A percentile compares a stretch with the other conserved stretches of the same genome.
phyloP scores from a whole-genome alignment of 192 early-diverging fungal genomes.

The Oehlia diaphana region DNA sequence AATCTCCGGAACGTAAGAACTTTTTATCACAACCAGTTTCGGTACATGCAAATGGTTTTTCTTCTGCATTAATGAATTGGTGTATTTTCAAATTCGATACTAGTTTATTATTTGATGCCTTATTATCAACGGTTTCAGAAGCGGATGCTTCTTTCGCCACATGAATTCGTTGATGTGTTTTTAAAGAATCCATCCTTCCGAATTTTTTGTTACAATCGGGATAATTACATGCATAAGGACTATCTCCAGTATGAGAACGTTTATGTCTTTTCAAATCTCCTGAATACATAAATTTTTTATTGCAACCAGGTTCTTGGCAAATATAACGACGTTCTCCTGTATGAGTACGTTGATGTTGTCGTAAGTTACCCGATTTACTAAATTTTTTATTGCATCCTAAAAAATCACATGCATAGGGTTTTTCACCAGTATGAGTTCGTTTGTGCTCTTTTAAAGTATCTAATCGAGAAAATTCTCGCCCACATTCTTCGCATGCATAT shows the following conservation, averaged over 20 bases:
- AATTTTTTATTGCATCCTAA: slow-evolving; percentile 37
- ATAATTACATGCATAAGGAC: slow-evolving; percentile 35
- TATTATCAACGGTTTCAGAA: slow-evolving; percentile 54
- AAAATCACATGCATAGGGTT: slow-evolving; percentile 38
- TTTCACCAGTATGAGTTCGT: slow-evolving; percentile 83
- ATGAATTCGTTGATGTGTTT: slow-evolving; percentile 66
- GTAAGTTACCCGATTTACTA: slow-evolving; percentile 73
- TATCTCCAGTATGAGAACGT: slow-evolving; percentile 47
- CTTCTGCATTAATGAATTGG: slow-evolving; percentile 36
- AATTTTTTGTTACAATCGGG: slow-evolving; percentile 40
- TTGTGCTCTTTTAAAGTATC: slow-evolving; percentile 79
- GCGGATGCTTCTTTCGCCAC: slow-evolving; percentile 45
- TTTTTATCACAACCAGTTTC: slow-evolving; percentile 60
- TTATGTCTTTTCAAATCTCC: slow-evolving; percentile 51
- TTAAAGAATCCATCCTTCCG: slow-evolving; percentile 75
- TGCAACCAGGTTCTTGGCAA: slow-evolving; percentile 47
- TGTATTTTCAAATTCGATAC: slow-evolving; percentile 31
- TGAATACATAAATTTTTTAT: slow-evolving; percentile 48
- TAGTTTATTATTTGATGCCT: slow-evolving; percentile 54
- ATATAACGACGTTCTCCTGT: slow-evolving; percentile 46
- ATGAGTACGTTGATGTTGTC: slow-evolving; percentile 66
- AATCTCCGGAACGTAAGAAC: slow-evolving; percentile 75
- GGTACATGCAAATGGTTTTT: slow-evolving; percentile 41
- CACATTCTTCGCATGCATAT: slow-evolving; percentile 67
- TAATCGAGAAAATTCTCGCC: slow-evolving; percentile 71